phyloP scores from a whole-genome alignment of 306 rosid genomes.

The Prunus padus region DNA sequence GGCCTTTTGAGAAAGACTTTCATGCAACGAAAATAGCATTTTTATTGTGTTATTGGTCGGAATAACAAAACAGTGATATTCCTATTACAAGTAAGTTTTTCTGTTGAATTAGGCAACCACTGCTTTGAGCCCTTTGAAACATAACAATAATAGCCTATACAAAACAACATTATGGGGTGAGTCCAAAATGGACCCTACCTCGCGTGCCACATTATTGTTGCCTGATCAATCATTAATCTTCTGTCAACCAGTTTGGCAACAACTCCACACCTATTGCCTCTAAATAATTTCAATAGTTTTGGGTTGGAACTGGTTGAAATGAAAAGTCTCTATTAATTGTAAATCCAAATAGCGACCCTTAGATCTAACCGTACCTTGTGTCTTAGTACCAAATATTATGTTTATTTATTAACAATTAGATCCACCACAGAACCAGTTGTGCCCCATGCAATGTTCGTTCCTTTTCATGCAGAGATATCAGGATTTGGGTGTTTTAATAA shows the following conservation, averaged over 20 bases:
- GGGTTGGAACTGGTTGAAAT: conserved; percentile 4
- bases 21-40: too few species aligned
- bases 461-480: conserved; percentile 6
- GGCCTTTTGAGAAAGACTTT: background rate
- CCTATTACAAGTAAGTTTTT: too few species aligned
- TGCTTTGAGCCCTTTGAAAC: background rate
- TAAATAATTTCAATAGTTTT: background rate
- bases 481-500: conserved; percentile 18
- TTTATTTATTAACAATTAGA: conserved; percentile 6
- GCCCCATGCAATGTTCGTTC: conserved; percentile 10
- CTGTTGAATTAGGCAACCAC: too few species aligned
- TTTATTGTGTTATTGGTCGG: too few species aligned
- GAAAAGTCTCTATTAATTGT: conserved; percentile 1
- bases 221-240: conserved; percentile 36
- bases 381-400: background rate
- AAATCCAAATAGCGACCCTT: background rate
- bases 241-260: conserved; percentile 39
- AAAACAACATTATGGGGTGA: conserved; percentile 10
- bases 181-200: conserved; percentile 47
- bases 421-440: background rate
- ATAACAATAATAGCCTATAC: background rate
- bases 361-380: background rate
- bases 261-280: conserved; percentile 9
- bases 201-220: conserved; percentile 47
- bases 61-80: too few species aligned